Conservation (phyloP, 2,329 filamentous ascomycete genomes). For the Ceratocystis smalleyi region DNA sequence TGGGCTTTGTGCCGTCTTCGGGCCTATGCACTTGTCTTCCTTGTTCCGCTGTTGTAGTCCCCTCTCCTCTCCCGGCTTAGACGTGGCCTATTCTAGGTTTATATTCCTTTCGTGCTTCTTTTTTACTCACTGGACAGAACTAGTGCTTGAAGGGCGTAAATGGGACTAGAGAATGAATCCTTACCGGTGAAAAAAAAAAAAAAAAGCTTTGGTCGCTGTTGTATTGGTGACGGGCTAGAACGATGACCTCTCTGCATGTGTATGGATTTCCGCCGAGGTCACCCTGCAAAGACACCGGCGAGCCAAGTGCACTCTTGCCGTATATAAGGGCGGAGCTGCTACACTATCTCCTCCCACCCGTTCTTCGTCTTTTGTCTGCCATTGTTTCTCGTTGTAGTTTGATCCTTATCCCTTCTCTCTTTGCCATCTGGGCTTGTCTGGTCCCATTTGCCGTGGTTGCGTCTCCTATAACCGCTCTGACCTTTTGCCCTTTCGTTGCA, state of each 20-base stretch:
- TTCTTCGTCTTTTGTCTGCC: neutral
- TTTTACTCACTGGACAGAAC: neutral
- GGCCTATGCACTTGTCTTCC: neutral
- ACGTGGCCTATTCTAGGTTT: neutral
- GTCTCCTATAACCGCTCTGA: neutral
- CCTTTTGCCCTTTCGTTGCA: no score
- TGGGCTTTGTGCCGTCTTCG: neutral
- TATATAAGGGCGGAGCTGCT: neutral
- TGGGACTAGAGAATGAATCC: neutral
- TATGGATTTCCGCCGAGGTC: neutral
- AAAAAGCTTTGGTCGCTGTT: constrained; percentile 1
- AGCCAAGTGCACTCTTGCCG: neutral
- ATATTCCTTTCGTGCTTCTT: neutral
- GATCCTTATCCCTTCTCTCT: neutral
- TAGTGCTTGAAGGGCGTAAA: neutral
- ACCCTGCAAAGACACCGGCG: neutral
- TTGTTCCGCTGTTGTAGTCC: neutral
- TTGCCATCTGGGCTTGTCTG: neutral
- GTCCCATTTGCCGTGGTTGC: neutral
- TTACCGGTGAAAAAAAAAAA: neutral
- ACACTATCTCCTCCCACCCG: neutral
- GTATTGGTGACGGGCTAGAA: neutral
- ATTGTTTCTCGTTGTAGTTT: neutral
- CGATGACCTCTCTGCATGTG: neutral
- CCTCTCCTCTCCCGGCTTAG: neutral